Evolutionary conservation across 345 rosid genomes (phyloP), one percentile per base, ranked within the genome.

Genomic region (Erysimum cheiranthoides): DNA sequence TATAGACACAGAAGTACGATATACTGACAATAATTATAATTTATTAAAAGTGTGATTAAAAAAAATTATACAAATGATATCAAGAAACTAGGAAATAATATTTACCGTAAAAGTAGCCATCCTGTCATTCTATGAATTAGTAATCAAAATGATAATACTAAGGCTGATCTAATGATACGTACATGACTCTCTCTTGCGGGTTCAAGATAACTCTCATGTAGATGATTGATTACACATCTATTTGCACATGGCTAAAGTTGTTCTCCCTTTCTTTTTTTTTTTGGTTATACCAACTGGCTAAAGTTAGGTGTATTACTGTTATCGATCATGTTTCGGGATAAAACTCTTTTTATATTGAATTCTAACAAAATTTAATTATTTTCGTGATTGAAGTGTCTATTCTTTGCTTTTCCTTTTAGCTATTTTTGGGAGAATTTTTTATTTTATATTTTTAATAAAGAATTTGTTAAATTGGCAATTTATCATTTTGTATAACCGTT

Each of bases 221-320:
- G 3, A 75, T 32, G 63, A 76, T 52, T 61, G 27, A 34, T 61
- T 50, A 60, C 62, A 60, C 56, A 60, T 60, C 34, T 70, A 58
- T 40, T 38, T 61, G 74, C 79, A 76, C 74, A 61, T 76, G 74
- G 27, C 58, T 61, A 76, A 70, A 76, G 57, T 68, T 75, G 69
- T 75, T 8, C 49, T 16, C 62, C 52, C 11, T 7, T 17, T 47
- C 17, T 1, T 47, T 47, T 31, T 18, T 38, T 13, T 58, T 60
- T 32, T 56, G 27, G 27, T 32, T 61, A 70, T 61, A 70, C 74
- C 70, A 76, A 76, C 70, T 68, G 11, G 47, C 46, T 40, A 40
- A 58, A 60, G 62, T 66, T 66, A 58, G 49, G 59, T 59, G 10
- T 66, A 49, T 50, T 10, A 65, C 30, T 65, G 42, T 32, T 0